Conservation (phyloP, 352 stramenopile genomes). For the Pythium sp. region DNA sequence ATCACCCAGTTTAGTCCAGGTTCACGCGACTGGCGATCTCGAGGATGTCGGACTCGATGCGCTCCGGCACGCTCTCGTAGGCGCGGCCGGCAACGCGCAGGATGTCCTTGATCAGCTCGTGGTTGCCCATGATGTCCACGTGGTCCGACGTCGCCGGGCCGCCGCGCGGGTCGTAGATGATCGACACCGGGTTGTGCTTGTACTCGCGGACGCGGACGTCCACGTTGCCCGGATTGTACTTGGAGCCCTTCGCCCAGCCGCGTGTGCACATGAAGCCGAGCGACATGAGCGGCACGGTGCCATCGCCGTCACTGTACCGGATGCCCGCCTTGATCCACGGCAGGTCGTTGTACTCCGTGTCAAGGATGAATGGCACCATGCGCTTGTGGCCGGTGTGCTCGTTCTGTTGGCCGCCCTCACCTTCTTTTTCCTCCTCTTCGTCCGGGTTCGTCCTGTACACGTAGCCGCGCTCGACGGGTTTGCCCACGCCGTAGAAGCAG, state of each 20-base stretch:
- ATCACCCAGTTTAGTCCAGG: constrained; percentile 12
- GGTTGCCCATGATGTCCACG: constrained; percentile 95
- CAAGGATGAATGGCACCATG: constrained; percentile 62
- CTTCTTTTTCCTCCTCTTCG: constrained; percentile 29
- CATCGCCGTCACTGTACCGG: constrained; percentile 90
- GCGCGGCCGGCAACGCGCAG: constrained; percentile 51
- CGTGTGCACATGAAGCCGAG: constrained; percentile 94
- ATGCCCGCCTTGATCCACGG: constrained; percentile 82
- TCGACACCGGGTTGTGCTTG: constrained; percentile 69
- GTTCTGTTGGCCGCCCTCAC: constrained; percentile 6
- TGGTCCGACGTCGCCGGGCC: constrained; percentile 87
- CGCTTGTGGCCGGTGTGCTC: constrained; percentile 30
- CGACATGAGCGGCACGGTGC: constrained; percentile 90
- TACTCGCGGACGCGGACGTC: constrained; percentile 84
- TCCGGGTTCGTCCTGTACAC: constrained; percentile 54
- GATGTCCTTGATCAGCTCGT: constrained; percentile 84
- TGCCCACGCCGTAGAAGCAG: constrained; percentile 93
- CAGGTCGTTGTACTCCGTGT: constrained; percentile 56
- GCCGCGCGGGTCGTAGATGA: constrained; percentile 68
- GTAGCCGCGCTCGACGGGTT: constrained; percentile 87
- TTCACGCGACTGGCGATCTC: constrained; percentile 60
- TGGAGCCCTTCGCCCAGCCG: constrained; percentile 65
- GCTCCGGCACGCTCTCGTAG: constrained; percentile 73
- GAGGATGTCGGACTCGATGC: constrained; percentile 65
- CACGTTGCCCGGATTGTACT: constrained; percentile 88